Percentiles rank a stretch among this genome's conserved stretches.
phyloP scores from a whole-genome alignment of 768 basidiomycete species.

The Calvatia gigantea region DNA sequence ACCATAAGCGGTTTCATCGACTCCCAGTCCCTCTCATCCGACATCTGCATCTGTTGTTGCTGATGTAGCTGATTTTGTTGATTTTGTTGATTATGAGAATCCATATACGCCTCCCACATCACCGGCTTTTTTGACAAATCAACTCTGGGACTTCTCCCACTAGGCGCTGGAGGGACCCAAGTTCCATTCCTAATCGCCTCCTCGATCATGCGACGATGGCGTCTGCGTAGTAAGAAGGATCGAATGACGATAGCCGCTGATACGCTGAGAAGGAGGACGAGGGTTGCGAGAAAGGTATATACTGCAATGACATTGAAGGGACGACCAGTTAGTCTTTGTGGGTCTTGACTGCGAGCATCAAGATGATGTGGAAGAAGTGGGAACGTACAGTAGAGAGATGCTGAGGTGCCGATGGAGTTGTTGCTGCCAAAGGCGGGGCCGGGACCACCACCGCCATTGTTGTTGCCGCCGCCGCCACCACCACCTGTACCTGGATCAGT shows the following conservation, averaged over 20 bases:
- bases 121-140: constrained; percentile 44
- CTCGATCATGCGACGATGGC: constrained; percentile 54
- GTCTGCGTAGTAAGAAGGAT: constrained; percentile 59
- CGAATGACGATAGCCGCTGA: constrained; percentile 65
- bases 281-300: constrained; percentile 57
- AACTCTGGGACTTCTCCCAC: constrained; percentile 22
- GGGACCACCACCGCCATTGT: neutral
- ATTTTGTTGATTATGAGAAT: constrained; percentile 17
- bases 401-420: constrained; percentile 21
- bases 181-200: constrained; percentile 66
- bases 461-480: neutral
- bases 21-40: constrained; percentile 17
- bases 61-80: constrained; percentile 5
- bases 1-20: constrained; percentile 17
- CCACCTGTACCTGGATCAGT: neutral
- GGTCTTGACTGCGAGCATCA: neutral
- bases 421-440: neutral
- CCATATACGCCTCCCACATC: constrained; percentile 45
- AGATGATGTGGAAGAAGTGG: neutral
- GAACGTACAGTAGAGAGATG: constrained; percentile 31
- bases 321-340: constrained; percentile 3
- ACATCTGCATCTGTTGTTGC: neutral
- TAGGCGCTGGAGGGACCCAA: constrained; percentile 41
- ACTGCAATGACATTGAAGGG: constrained; percentile 24
- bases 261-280: constrained; percentile 64